These are phyloP conservation scores for Fusarium subglutinans DNA, from an alignment of 2,329 filamentous ascomycete species.

Conservation along the genomic window DNA sequence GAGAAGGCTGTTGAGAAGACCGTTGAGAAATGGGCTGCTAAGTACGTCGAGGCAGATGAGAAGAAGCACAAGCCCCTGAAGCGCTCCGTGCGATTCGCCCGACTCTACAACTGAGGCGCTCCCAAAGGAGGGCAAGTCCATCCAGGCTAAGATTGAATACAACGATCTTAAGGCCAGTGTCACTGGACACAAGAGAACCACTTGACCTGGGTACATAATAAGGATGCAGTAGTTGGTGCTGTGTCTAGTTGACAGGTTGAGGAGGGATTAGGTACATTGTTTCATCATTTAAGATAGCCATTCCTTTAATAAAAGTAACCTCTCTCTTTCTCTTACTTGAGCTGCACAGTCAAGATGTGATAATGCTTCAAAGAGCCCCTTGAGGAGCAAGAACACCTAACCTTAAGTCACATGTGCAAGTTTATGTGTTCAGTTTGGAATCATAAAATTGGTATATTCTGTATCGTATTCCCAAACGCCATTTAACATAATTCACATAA, in stretches of 20 bases:
- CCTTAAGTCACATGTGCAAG: neutral
- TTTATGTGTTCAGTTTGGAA: neutral
- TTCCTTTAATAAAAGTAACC: slow-evolving; percentile 31
- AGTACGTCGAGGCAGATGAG: slow-evolving; percentile 9
- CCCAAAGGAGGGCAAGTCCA: neutral
- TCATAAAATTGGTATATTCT: slow-evolving; percentile 1
- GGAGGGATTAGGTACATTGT: slow-evolving; percentile 24
- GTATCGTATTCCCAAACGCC: neutral
- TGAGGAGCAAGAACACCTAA: neutral
- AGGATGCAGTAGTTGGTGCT: neutral
- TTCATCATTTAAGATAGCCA: slow-evolving; percentile 33
- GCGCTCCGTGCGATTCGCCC: slow-evolving; percentile 15
- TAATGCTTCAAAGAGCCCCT: neutral
- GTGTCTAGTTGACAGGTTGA: neutral
- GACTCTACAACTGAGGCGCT: slow-evolving; percentile 33
- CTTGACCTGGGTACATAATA: neutral
- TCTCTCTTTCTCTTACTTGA: slow-evolving; percentile 13
- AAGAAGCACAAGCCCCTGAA: neutral
- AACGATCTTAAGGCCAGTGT: neutral
- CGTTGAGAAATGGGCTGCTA: slow-evolving; percentile 8
- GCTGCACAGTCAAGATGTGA: neutral
- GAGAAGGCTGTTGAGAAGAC: slow-evolving; percentile 24
- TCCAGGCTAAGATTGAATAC: too few relatives aligned
- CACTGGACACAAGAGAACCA: neutral
- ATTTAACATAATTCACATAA: neutral